Conservation (phyloP, 768 basidiomycete species). For the Kwoniella mangroviensis region DNA sequence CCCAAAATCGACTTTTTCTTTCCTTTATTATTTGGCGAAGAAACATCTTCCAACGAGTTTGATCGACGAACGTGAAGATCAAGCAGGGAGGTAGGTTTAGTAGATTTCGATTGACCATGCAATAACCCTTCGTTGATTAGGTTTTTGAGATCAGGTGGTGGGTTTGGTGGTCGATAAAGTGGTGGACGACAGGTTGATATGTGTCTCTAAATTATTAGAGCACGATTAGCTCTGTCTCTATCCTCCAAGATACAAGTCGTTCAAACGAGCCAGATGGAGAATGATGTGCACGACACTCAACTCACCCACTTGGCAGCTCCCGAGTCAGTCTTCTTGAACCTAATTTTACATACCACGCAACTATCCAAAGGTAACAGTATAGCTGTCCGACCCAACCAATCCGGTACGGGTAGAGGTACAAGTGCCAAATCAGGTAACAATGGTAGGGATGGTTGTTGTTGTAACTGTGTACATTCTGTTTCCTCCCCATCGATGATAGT, state of each 20-base stretch:
- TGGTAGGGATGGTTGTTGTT: conserved; percentile 13
- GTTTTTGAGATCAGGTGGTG: conserved; percentile 40
- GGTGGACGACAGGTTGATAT: conserved; percentile 47
- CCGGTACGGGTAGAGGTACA: conserved; percentile 30
- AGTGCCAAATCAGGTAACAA: conserved; percentile 23
- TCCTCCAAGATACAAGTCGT: too few relatives aligned
- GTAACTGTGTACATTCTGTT: background rate
- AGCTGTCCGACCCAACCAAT: conserved; percentile 41
- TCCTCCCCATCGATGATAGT: background rate
- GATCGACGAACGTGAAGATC: conserved; percentile 35
- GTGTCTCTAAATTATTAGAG: conserved; percentile 33
- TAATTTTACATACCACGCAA: conserved; percentile 39
- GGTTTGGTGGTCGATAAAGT: conserved; percentile 44
- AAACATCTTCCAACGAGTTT: background rate
- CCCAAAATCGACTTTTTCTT: conserved; percentile 12
- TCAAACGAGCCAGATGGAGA: too few relatives aligned
- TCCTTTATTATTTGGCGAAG: background rate
- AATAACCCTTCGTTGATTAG: conserved; percentile 35
- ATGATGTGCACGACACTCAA: too few relatives aligned
- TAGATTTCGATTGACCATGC: conserved; percentile 13
- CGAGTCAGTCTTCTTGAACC: conserved; percentile 42
- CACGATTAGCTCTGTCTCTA: background rate
- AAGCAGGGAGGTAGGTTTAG: conserved; percentile 33
- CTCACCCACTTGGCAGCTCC: conserved; percentile 48
- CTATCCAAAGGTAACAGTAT: conserved; percentile 21